phyloP scores from a whole-genome alignment of 257 asterid genomes.

The Catharanthus roseus region DNA sequence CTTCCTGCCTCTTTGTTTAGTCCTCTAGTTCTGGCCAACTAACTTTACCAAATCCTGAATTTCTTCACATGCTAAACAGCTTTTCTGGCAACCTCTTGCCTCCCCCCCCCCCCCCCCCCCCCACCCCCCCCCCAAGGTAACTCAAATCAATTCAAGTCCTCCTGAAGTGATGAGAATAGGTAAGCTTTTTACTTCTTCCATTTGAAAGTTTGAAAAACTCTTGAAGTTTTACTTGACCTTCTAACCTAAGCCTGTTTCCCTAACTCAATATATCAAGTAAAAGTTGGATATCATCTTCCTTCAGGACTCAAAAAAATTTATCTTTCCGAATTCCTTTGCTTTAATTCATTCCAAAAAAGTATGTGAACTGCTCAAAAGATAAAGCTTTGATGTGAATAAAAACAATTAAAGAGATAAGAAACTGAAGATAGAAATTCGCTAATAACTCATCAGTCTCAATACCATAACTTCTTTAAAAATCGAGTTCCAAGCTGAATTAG shows the following conservation, averaged over 20 bases:
- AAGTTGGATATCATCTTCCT: neutral
- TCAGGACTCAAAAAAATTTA: neutral
- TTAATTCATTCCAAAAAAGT: neutral
- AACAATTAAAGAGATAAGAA: neutral
- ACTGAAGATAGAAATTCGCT: neutral
- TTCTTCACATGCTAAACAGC: neutral
- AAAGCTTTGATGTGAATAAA: neutral
- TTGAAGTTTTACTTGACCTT: neutral
- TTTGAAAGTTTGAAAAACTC: neutral
- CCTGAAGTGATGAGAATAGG: neutral
- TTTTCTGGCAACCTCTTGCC: neutral
- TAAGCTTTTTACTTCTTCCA: neutral
- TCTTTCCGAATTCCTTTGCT: neutral
- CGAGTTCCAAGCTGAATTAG: neutral
- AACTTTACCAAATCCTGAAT: neutral
- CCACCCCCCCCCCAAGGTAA: no score
- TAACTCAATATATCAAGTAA: neutral
- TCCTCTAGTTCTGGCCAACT: neutral
- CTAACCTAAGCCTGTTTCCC: neutral
- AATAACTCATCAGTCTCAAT: slow-evolving; percentile 1
- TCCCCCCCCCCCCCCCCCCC: no score
- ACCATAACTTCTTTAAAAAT: neutral
- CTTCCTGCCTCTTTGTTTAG: neutral
- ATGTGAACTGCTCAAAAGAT: neutral
- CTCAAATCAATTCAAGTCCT: neutral